Evolutionary conservation across 192 early-diverging fungal genomes (phyloP).

Genomic region (Ambispora gerdemannii): DNA sequence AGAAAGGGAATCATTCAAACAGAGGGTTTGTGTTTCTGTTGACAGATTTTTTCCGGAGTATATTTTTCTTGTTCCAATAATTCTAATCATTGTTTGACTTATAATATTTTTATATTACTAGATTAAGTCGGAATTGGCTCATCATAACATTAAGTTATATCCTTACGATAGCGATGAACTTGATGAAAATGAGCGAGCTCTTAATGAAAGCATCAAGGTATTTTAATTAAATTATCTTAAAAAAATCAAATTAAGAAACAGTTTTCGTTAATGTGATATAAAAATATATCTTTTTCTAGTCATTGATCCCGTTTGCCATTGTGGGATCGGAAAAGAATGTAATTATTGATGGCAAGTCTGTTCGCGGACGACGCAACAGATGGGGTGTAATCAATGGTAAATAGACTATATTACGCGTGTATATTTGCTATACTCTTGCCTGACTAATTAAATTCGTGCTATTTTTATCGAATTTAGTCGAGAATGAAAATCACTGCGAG

Average conservation of each 20-base stretch:
- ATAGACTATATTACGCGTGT: neutral
- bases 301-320: slow-evolving; percentile 90
- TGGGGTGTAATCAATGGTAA: slow-evolving; percentile 86
- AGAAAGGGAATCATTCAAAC: slow-evolving; percentile 79
- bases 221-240: neutral
- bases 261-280: neutral
- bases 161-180: slow-evolving; percentile 87
- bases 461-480: slow-evolving; percentile 53
- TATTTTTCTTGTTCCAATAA: neutral
- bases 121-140: slow-evolving; percentile 87
- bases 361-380: slow-evolving; percentile 83
- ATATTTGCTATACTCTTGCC: neutral
- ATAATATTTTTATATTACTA: slow-evolving; percentile 25
- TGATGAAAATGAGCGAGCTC: slow-evolving; percentile 69
- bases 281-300: slow-evolving; percentile 37
- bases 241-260: neutral
- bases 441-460: neutral
- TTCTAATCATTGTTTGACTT: neutral
- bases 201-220: slow-evolving; percentile 73
- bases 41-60: neutral
- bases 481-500: slow-evolving; percentile 92
- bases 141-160: slow-evolving; percentile 89
- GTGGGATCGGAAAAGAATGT: slow-evolving; percentile 91
- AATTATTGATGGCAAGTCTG: slow-evolving; percentile 78
- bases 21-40: slow-evolving; percentile 48